Evolutionary conservation across 805 yeast species (phyloP), one percentile per base, ranked within the genome.

Genomic region (Maudiozyma serrabonitensis): DNA sequence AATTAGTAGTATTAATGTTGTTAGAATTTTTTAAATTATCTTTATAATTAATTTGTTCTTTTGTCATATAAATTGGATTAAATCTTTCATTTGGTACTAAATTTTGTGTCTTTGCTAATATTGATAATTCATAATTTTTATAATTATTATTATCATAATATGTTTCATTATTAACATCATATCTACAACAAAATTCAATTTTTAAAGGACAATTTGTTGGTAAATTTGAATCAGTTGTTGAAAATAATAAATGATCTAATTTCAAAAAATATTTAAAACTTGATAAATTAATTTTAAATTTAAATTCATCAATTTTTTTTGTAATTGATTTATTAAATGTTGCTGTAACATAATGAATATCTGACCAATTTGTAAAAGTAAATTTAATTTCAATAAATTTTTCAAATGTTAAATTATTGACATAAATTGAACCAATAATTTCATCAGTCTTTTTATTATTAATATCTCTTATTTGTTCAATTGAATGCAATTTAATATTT

Each of bases 121-220:
- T 40, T 12, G 52, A 43, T 18, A 65, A 50, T 31, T 57, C 56
- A 47, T 62, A 67, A 51, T 67, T 67, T n/a, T 63, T 53, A 48
- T 63, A 61, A 44, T 64, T 61, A 46, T 67, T 67, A 50, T 67
- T 67, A 49, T 67, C 70, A 50, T 67, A 67, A 47, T 59, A 67
- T 1, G 67, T 64, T 46, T 62, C 65, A 40, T 58, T 56, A 44
- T 61, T 60, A 5, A 63, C 68, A 49, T 63, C 61, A 49, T 66
- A 66, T 6, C 65, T 54, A 44, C 68, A 65, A 49, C 70, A 66
- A 28, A 66, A 47, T 38, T 63, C 59, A 23, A 63, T 52, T 8
- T 51, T 53, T 31, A 63, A 45, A 2, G 57, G 56, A 23, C 51
- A 52, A 13, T 38, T 15, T 6, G 52, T 44, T 7, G 23, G 25